Evolutionary conservation across 768 basidiomycete genomes (phyloP), one percentile per base, ranked within the genome.

Genomic region (Pisolithus marmoratus): DNA sequence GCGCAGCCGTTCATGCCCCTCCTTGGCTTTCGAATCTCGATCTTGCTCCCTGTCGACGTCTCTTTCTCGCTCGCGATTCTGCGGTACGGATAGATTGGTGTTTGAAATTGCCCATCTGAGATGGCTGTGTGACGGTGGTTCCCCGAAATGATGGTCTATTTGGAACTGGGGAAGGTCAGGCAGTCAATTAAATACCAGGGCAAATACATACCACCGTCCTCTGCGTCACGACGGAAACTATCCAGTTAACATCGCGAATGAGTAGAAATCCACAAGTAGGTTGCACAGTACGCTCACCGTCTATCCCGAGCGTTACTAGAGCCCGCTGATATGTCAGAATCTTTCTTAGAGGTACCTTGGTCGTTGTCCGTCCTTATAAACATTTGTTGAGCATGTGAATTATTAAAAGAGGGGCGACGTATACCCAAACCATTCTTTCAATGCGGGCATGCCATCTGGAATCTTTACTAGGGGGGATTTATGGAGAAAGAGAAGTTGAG

Each of bases 31-130:
- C 20, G 76, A 72, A 61, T 88, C 76, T 7, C 77, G 75, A 46
- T 80, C 79, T 49, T 73, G 70, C 26, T 78, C 77, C 51, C 67
- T 70, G 52, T 77, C 84, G 8, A 66, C 63, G 22, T 81, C 67
- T 49, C 60, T 63, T 42, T 70, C 81, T 46, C 76, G 71, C 50
- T 78, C 77, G 37, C 84, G 78, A n/a, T 65, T 88, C 87, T 40
- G 72, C 75, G 15, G 80, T 73, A 49, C 88, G 86, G 59, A 85
- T 70, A 11, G 90, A 89, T 58, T 93, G 90, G 61, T 92, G 90
- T 63, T 90, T 88, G 68, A 93, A 93, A 63, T 90, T 91, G 45
- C 90, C 90, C 90, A 93, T 93, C 71, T 92, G 90, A 34, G 90
- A 89, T 24, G 89, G 87, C 60, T 93, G 90, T 23, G 87, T 80